These are phyloP conservation scores for Barnettozyma salicaria DNA, from an alignment of 805 yeast genomes.

Conservation along the genomic window DNA sequence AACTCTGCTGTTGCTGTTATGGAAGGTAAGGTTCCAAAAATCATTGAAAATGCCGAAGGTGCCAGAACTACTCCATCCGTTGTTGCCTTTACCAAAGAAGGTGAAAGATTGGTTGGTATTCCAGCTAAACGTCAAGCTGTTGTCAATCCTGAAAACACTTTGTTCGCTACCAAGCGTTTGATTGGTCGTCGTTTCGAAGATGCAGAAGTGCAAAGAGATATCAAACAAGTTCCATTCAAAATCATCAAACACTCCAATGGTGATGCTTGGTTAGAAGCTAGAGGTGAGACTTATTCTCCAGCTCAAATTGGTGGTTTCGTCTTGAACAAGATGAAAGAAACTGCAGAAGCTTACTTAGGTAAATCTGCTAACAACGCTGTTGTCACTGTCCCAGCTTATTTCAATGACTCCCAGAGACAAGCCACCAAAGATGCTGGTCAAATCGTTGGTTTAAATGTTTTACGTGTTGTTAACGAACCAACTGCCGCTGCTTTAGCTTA, in stretches of 20 bases:
- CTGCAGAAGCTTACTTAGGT: slow-evolving; percentile 55
- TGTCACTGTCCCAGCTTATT: slow-evolving; percentile 73
- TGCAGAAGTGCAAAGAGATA: slow-evolving; percentile 65
- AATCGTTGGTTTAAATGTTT: slow-evolving; percentile 71
- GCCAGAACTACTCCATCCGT: slow-evolving; percentile 52
- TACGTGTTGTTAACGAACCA: slow-evolving; percentile 74
- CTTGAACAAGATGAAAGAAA: slow-evolving; percentile 56
- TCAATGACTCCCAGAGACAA: slow-evolving; percentile 76
- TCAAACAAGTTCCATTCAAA: slow-evolving; percentile 56
- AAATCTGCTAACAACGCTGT: slow-evolving; percentile 61
- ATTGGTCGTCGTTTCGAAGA: slow-evolving; percentile 72
- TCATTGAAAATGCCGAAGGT: slow-evolving; percentile 77
- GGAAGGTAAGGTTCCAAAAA: slow-evolving; percentile 47
- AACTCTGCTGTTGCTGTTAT: slow-evolving; percentile 75
- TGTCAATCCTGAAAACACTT: slow-evolving; percentile 71
- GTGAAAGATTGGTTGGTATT: slow-evolving; percentile 53
- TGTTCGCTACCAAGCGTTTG: slow-evolving; percentile 76
- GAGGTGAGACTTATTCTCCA: slow-evolving; percentile 50
- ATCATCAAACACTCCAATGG: slow-evolving; percentile 56
- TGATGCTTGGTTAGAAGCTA: slow-evolving; percentile 58
- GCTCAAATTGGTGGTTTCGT: slow-evolving; percentile 67
- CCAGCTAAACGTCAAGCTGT: slow-evolving; percentile 78
- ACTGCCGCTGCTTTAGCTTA: slow-evolving; percentile 99
- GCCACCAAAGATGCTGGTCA: slow-evolving; percentile 80
- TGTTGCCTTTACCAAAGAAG: slow-evolving; percentile 58